Evolutionary conservation across 805 yeast species (phyloP), one percentile per base, ranked within the genome.

Genomic region (Hanseniaspora occidentalis): DNA sequence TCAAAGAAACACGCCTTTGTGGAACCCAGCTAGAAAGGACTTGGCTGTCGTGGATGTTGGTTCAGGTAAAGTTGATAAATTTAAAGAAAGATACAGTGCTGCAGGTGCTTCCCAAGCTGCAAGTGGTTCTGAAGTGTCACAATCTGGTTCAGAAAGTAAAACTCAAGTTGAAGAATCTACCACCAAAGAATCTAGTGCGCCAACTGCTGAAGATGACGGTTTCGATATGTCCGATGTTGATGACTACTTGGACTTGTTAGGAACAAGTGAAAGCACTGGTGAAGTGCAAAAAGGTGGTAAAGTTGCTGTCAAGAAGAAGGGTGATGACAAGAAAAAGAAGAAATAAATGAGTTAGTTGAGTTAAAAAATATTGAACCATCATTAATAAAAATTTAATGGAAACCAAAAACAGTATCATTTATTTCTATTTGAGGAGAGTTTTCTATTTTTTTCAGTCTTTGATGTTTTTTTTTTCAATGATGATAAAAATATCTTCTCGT

Each of bases 21-120:
- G 96, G 96, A 92, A 92, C 61, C 84, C 86, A 39, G 73, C 82
- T 46, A 76, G 88, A 62, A 74, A 82, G 18, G 92, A 85, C 58
- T 66, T 84, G 51, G 73, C 73, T 39, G 71, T 78, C 35, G 70
- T 75, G 26, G 94, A 84, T 60, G 79, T 83, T n/a, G 83, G 76
- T 57, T 83, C 92, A 11, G 95, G 94, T 51, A 79, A 78, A 59
- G 64, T 88, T 53, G 77, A 72, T 59, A 79, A 73, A 58, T 83
- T 82, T 69, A 80, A 75, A 58, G 73, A 74, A 58, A 80, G 71
- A 57, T 83, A 71, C 54, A 24, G 22, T 22, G 34, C 35, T 14
- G 20, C 17, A 13, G 14, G n/a, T 20, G 36, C 36, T 33, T 21
- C 11, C 11, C 9, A 19, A 18, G 22, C 16, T 11, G 14, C 6